Conservation (phyloP, 176 grass and related monocot species). For the Eremochloa ophiuroides region DNA sequence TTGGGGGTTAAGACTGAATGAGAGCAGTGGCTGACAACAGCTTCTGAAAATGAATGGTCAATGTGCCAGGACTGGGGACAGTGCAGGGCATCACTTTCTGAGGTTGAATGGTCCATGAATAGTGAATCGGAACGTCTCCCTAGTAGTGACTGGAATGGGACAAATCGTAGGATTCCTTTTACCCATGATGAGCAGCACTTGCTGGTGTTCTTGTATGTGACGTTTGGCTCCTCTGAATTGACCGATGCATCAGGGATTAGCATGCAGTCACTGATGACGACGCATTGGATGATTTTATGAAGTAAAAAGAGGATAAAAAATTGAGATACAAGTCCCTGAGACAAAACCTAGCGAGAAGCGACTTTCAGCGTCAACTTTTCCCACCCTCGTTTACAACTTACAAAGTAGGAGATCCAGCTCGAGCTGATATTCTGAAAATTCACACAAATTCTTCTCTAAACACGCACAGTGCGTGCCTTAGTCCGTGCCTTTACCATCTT, state of each 20-base stretch:
- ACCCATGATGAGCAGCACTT: background rate
- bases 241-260: background rate
- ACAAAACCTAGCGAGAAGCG: too few relatives aligned
- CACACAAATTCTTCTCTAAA: background rate
- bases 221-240: too few relatives aligned
- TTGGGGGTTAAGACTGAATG: background rate
- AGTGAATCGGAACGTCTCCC: background rate
- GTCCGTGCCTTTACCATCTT: background rate
- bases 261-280: background rate
- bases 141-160: background rate
- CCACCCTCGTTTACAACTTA: background rate
- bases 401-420: background rate
- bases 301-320: background rate
- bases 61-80: background rate
- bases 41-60: background rate
- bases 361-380: background rate
- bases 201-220: background rate
- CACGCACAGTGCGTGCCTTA: background rate
- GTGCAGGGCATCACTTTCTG: background rate
- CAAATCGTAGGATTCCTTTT: background rate
- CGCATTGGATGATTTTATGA: background rate
- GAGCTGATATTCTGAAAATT: background rate
- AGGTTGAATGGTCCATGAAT: background rate
- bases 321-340: background rate
- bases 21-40: background rate